Evolutionary conservation across 345 rosid species (phyloP), one percentile per base, ranked within the genome.

Genomic region (Salix udensis): DNA sequence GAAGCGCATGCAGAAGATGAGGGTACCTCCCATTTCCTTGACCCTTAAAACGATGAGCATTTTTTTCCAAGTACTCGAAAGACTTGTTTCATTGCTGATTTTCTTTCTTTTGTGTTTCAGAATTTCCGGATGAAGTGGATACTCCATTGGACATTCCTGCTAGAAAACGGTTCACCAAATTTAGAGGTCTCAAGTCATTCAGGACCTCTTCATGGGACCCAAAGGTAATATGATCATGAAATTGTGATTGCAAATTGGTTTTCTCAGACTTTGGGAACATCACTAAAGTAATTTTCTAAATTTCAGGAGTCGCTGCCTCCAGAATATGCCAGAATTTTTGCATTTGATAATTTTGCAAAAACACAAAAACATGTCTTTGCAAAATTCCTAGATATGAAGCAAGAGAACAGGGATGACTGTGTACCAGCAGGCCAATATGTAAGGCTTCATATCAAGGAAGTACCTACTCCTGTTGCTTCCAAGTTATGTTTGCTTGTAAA

Each of bases 181-280:
- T 86, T 84, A 93, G 98, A 83, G 98, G 98, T 75, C 85, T 95
- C 62, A 91, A 95, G 85, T 95, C 98, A 80, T 91, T 95, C 70
- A 88, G 98, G 88, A 93, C 98, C 67, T 95, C 98, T 52, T 82
- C 89, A 14, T 93, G 98, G 98, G 98, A 95, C 84, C 94, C 97
- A 19, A 93, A 93, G 80, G 98, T 95, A 86, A 50, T 76, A 39
- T 79, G 46, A 37, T 30, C 46, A 2, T 37, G 42, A 68, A 71
- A 68, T 31, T 66, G 52, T 72, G 52, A 31, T 80, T 70, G 70
- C 50, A 23, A 68, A 82, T 18, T 7, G 10, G 74, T 74, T 42
- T 34, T 40, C 28, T 79, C 13, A 31, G 52, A 76, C n/a, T 26
- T 26, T 39, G 26, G 48, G 65, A 64, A 79, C 53, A 72, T 42